Conservation (phyloP, 331 rosid species). For the Rosa hybrid region DNA sequence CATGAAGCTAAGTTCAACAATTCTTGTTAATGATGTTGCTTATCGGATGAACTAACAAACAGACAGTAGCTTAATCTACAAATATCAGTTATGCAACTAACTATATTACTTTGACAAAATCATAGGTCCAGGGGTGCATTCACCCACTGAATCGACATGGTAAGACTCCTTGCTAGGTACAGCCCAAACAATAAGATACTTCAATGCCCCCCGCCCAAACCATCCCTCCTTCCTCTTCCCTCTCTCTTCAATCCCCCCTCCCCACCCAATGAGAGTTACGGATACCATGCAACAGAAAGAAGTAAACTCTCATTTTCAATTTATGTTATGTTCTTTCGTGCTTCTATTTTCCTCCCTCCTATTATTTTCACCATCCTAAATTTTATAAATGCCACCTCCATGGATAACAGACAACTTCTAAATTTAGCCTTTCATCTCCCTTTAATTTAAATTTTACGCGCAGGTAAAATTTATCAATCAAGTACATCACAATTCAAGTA, state of each 20-base stretch:
- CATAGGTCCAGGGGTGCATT: not conserved
- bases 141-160: not conserved
- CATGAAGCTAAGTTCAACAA: not conserved
- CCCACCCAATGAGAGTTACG: not conserved
- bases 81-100: not conserved
- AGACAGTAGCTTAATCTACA: not conserved
- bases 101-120: not conserved
- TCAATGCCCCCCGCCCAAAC: too few species aligned
- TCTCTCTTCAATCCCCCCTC: not conserved
- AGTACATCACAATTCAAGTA: constrained; percentile 6
- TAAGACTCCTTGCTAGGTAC: not conserved
- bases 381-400: not conserved
- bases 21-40: not conserved
- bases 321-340: not conserved
- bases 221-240: too few species aligned
- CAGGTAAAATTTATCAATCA: not conserved
- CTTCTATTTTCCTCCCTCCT: not conserved
- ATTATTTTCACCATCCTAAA: not conserved
- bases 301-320: not conserved
- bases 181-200: not conserved
- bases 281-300: not conserved
- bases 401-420: not conserved
- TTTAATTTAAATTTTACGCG: not conserved
- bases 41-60: not conserved
- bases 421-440: not conserved